A percentile compares a stretch with the other conserved stretches of the same genome.
phyloP scores from a whole-genome alignment of 768 basidiomycete genomes.

The Trametes villosa region DNA sequence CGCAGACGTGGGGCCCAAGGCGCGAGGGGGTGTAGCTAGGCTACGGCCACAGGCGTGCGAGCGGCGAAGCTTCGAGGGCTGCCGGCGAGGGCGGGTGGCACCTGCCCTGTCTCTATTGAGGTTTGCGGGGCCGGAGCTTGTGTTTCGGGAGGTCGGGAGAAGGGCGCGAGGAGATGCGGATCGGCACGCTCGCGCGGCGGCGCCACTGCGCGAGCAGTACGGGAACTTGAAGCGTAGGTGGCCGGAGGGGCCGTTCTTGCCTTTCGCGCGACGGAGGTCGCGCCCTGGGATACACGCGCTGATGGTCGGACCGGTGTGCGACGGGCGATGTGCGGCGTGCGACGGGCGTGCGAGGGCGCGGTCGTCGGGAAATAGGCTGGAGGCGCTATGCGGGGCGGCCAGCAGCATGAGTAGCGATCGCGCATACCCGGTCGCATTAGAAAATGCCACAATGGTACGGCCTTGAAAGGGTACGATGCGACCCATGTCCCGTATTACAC shows the following conservation, averaged over 20 bases:
- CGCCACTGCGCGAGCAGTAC: not conserved
- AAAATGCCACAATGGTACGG: too few relatives aligned
- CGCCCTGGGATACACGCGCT: not conserved
- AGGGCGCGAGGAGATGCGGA: not conserved
- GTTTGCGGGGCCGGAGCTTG: not conserved
- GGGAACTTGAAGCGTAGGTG: not conserved
- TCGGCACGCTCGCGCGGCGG: not conserved
- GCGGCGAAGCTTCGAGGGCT: not conserved
- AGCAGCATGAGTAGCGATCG: not conserved
- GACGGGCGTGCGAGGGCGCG: too few relatives aligned
- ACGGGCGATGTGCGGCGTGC: not conserved
- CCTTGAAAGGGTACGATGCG: too few relatives aligned
- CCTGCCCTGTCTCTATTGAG: too few relatives aligned
- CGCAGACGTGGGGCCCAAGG: not conserved
- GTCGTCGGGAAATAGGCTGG: too few relatives aligned
- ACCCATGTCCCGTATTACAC: too few relatives aligned
- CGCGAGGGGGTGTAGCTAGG: not conserved
- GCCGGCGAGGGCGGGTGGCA: not conserved
- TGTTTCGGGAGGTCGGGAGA: conserved; percentile 2
- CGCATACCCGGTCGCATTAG: too few relatives aligned
- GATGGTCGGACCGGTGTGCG: not conserved
- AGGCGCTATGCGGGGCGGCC: not conserved
- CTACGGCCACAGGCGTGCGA: not conserved
- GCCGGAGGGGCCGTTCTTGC: conserved; percentile 7
- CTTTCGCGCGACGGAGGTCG: conserved; percentile 10